Base-by-base conservation (phyloP, 768 basidiomycete genomes). In the Rhizopogon rudus region DNA sequence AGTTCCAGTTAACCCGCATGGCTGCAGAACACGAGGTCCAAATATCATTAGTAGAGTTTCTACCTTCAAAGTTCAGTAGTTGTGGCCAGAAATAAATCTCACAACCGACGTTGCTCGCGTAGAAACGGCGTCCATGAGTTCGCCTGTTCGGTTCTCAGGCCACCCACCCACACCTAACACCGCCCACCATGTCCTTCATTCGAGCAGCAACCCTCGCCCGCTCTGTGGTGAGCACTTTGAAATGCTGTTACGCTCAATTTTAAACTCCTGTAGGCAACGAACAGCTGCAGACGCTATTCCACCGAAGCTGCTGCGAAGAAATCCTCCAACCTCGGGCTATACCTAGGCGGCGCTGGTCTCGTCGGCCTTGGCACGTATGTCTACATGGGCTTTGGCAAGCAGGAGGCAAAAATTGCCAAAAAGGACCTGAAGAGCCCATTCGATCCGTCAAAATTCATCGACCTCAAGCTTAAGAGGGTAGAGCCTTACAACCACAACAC, bases 401-500 rank as follows among this genome's bases (percentile, higher is more conserved):
- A 62, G 46, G 61, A 68, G 68, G 62, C 71, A 66, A 52, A 73
- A 70, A 65, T 81, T 80, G 40, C 62, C n/a, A 61, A 55, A 44
- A 70, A 65, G 51, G 51, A 45, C 58, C 74, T 82, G 65, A 85
- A 82, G 66, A 87, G 85, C 60, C 82, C 87, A 12, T 79, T 93
- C 25, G 86, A 90, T 66, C 81, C 89, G 7, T 73, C 89, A 55
- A 82, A 86, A 60, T 92, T 86, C 64, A 71, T 84, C 49, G 83
- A 91, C 67, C 87, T 97, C 72, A 86, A 84, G 67, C 82, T 98
- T 63, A 88, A 88, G 70, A 82, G 84, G 65, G 70, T 92, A 57
- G 74, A 84, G 57, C 86, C 86, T 0, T 97, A 96, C 79, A 98
- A 97, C 81, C 88, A 98, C 81, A 97, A 98, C 73, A 88, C 93